Evolutionary conservation across 1,284 basidiomycete species (phyloP).

Genomic region (Stygiomarasmius scandens): DNA sequence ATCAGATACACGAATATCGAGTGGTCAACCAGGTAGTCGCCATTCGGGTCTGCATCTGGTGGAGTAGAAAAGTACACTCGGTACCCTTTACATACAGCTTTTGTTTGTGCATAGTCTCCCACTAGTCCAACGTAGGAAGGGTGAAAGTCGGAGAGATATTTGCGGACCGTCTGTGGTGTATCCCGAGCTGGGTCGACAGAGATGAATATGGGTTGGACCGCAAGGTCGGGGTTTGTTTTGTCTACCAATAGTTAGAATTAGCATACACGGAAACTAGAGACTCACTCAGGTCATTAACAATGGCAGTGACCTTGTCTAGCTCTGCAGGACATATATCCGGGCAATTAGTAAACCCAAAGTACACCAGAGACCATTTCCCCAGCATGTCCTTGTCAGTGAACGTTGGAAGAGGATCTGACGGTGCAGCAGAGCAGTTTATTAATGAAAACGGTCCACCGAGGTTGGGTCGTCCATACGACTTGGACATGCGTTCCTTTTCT

Average conservation of each 20-base stretch:
- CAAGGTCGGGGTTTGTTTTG: slow-evolving; percentile 36
- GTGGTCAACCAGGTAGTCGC: slow-evolving; percentile 97
- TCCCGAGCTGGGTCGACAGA: slow-evolving; percentile 97
- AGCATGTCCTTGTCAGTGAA: slow-evolving; percentile 87
- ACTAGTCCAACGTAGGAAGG: slow-evolving; percentile 88
- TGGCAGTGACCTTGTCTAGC: slow-evolving; percentile 91
- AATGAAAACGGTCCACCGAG: slow-evolving; percentile 92
- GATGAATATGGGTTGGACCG: slow-evolving; percentile 86
- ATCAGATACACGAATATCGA: slow-evolving; percentile 98
- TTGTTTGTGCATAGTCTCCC: slow-evolving; percentile 85
- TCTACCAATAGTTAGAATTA: slow-evolving; percentile 44
- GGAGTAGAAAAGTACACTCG: slow-evolving; percentile 99
- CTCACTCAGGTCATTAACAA: slow-evolving; percentile 79
- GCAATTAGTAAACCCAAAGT: slow-evolving; percentile 97
- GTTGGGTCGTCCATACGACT: slow-evolving; percentile 68
- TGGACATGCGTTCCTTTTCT: slow-evolving; percentile 62
- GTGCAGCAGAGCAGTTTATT: slow-evolving; percentile 34
- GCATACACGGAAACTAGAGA: slow-evolving; percentile 12
- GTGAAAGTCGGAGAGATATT: slow-evolving; percentile 85
- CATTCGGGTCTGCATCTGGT: slow-evolving; percentile 81
- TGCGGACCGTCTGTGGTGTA: slow-evolving; percentile 60
- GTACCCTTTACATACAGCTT: slow-evolving; percentile 91
- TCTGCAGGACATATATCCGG: slow-evolving; percentile 99
- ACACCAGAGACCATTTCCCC: slow-evolving; percentile 89
- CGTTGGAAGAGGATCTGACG: slow-evolving; percentile 37